phyloP scores from a whole-genome alignment of 495 filamentous ascomycete genomes.

The Wilcoxina mikolae region DNA sequence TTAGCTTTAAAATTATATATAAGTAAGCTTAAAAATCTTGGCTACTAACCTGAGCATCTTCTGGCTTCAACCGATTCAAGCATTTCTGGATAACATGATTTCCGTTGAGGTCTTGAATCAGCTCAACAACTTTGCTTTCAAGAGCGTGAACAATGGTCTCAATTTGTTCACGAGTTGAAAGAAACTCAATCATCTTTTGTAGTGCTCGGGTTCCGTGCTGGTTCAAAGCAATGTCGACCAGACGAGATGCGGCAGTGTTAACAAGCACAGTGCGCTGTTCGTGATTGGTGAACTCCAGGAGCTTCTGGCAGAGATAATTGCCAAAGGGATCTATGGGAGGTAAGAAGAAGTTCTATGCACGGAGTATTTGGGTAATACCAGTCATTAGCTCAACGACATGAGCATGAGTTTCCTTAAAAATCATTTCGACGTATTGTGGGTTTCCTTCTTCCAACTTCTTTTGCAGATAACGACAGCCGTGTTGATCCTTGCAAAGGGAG shows the following conservation, averaged over 20 bases:
- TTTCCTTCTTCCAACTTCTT: constrained; percentile 89
- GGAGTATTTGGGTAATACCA: constrained; percentile 33
- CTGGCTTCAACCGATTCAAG: constrained; percentile 69
- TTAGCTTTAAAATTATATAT: neutral
- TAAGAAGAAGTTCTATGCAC: constrained; percentile 9
- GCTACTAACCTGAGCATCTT: constrained; percentile 49
- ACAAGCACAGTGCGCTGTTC: constrained; percentile 88
- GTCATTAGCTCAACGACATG: constrained; percentile 96
- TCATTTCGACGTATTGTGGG: constrained; percentile 70
- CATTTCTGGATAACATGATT: constrained; percentile 99
- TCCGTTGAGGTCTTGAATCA: constrained; percentile 94
- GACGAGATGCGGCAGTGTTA: constrained; percentile 65
- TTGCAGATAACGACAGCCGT: constrained; percentile 89
- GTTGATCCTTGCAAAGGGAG: constrained; percentile 84
- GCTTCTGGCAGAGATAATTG: constrained; percentile 95
- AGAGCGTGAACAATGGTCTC: constrained; percentile 69
- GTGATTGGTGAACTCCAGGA: constrained; percentile 82
- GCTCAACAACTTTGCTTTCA: constrained; percentile 61
- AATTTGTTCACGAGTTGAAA: constrained; percentile 63
- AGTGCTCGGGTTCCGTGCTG: constrained; percentile 91
- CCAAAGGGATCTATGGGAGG: constrained; percentile 66
- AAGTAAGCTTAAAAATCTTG: neutral
- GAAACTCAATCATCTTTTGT: constrained; percentile 98
- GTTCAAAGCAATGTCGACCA: constrained; percentile 86
- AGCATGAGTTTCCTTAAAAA: constrained; percentile 79